These are phyloP conservation scores for Phycomyces nitens DNA, from an alignment of 192 early-diverging fungal genomes.

Conservation along the genomic window DNA sequence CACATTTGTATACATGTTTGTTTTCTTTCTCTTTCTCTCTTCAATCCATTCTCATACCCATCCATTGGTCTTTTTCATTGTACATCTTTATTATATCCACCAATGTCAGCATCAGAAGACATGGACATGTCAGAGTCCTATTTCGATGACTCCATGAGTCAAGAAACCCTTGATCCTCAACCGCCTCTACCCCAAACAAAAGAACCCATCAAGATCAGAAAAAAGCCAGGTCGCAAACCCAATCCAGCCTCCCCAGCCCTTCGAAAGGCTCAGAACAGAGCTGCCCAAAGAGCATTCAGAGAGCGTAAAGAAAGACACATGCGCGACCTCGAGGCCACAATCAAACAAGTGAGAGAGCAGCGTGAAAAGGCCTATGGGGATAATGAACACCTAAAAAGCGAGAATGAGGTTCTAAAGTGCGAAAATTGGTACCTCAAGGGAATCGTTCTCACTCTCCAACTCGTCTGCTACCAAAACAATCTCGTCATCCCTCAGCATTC, in stretches of 20 bases:
- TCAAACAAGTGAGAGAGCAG: conserved; percentile 61
- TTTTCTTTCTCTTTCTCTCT: conserved; percentile 1
- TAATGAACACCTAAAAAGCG: conserved; percentile 39
- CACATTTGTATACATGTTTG: too few relatives aligned
- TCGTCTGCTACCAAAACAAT: conserved; percentile 31
- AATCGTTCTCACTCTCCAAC: conserved; percentile 39
- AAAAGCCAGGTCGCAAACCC: conserved; percentile 60
- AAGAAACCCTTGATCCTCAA: not conserved
- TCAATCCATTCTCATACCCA: not conserved
- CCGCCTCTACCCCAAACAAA: not conserved
- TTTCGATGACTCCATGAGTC: not conserved
- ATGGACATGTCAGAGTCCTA: not conserved
- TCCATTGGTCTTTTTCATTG: not conserved
- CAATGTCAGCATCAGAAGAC: not conserved
- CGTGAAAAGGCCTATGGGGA: conserved; percentile 45
- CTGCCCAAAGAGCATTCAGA: conserved; percentile 83
- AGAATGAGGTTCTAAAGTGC: conserved; percentile 38
- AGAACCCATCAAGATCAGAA: conserved; percentile 43
- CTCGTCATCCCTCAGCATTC: conserved; percentile 30
- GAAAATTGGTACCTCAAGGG: conserved; percentile 53
- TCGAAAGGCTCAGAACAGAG: conserved; percentile 78
- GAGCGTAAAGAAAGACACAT: conserved; percentile 83
- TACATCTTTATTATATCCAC: not conserved
- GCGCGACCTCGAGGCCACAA: conserved; percentile 67
- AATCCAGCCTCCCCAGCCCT: conserved; percentile 61